These are phyloP conservation scores for Crithidia acanthocephali DNA, from an alignment of 208 protist genomes.

Conservation along the genomic window DNA sequence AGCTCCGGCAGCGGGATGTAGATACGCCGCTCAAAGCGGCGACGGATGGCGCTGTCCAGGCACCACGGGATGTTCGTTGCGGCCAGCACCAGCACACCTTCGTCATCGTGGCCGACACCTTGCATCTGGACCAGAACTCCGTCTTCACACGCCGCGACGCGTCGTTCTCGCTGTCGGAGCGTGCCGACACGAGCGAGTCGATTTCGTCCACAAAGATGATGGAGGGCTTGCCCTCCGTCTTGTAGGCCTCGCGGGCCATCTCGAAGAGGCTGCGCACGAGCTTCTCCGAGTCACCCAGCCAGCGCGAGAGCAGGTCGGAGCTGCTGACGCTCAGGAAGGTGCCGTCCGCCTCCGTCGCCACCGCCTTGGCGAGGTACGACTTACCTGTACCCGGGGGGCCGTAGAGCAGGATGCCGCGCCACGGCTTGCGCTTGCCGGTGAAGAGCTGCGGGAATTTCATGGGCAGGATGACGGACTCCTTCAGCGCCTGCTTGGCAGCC, in stretches of 20 bases:
- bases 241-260: constrained; percentile 87
- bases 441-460: constrained; percentile 94
- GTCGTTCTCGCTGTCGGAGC: constrained; percentile 91
- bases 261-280: constrained; percentile 94
- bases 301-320: constrained; percentile 91
- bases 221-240: constrained; percentile 75
- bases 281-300: constrained; percentile 95
- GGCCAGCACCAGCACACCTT: constrained; percentile 91
- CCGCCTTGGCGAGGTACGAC: constrained; percentile 93
- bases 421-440: constrained; percentile 91
- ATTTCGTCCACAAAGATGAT: constrained; percentile 97
- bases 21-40: constrained; percentile 93
- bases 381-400: constrained; percentile 95
- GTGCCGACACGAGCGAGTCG: constrained; percentile 90
- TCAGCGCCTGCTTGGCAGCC: constrained; percentile 90
- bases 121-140: constrained; percentile 99
- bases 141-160: constrained; percentile 98
- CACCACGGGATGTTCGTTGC: constrained; percentile 94
- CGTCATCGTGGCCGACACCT: constrained; percentile 84
- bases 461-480: constrained; percentile 94
- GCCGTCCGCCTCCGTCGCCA: constrained; percentile 88
- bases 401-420: constrained; percentile 94
- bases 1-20: constrained; percentile 94
- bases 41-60: constrained; percentile 91
- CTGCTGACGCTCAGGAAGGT: constrained; percentile 95